Conservation (phyloP, 805 yeast species). For the Myxozyma melibiosi region DNA sequence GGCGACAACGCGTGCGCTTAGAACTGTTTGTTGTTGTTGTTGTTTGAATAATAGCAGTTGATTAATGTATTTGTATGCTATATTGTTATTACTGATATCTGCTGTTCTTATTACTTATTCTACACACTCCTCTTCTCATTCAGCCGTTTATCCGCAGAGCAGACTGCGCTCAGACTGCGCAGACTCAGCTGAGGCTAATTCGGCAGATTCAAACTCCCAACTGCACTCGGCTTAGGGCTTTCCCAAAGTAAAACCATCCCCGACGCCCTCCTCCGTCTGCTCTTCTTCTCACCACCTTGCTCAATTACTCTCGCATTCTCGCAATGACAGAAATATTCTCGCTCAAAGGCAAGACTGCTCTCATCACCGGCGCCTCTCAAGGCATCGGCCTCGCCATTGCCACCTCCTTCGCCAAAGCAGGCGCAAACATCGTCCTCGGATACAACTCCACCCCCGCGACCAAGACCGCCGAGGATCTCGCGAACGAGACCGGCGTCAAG, state of each 20-base stretch:
- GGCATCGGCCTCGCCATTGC: slow-evolving; percentile 58
- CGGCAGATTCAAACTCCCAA: background rate
- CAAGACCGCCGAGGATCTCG: slow-evolving; percentile 58
- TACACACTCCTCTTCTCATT: too few species aligned
- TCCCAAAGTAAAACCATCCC: background rate
- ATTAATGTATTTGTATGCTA: too few species aligned
- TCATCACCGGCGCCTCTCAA: slow-evolving; percentile 55
- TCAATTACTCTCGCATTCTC: background rate
- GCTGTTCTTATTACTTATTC: too few species aligned
- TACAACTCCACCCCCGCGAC: slow-evolving; percentile 58
- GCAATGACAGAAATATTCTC: slow-evolving; percentile 27
- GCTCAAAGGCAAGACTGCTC: slow-evolving; percentile 45
- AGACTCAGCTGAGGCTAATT: too few species aligned
- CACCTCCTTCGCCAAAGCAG: slow-evolving; percentile 50
- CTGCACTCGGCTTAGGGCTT: too few species aligned
- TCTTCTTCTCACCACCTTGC: background rate
- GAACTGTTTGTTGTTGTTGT: too few species aligned
- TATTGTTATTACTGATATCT: too few species aligned
- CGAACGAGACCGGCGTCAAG: slow-evolving; percentile 61
- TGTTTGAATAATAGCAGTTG: too few species aligned
- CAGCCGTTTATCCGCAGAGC: too few species aligned
- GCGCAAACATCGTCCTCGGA: slow-evolving; percentile 46
- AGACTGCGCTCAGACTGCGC: too few species aligned
- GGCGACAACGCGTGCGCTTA: too few species aligned
- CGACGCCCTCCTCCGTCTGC: background rate